Evolutionary conservation across 2,329 filamentous ascomycete species (phyloP).

Genomic region (Aspergillus neotritici): DNA sequence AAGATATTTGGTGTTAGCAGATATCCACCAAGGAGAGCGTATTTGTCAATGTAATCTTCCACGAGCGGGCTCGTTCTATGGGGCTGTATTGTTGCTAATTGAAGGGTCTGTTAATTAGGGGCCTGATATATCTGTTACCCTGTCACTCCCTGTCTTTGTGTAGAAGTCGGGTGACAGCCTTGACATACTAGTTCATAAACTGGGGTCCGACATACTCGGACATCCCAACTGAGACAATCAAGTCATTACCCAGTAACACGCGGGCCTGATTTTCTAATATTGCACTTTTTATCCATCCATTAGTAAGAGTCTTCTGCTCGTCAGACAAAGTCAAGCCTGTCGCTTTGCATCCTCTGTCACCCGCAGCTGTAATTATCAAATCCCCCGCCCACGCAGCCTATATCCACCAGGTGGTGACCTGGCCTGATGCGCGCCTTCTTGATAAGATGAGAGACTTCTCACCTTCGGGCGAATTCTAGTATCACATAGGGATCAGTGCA

Average conservation of each 20-base stretch:
- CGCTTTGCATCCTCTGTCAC: constrained; percentile 60
- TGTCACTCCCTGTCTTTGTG: constrained; percentile 60
- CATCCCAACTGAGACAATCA: constrained; percentile 72
- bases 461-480: constrained; percentile 54
- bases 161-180: constrained; percentile 56
- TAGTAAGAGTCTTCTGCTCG: constrained; percentile 64
- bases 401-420: constrained; percentile 66
- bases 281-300: constrained; percentile 57
- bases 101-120: no score
- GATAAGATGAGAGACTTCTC: constrained; percentile 62
- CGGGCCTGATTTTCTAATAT: constrained; percentile 57
- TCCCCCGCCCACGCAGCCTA: constrained; percentile 73
- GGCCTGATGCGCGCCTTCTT: constrained; percentile 58
- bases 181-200: constrained; percentile 63
- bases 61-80: constrained; percentile 61
- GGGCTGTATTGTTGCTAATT: constrained; percentile 21
- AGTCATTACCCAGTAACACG: constrained; percentile 63
- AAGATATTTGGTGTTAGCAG: constrained; percentile 56
- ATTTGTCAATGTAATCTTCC: constrained; percentile 69
- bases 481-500: constrained; percentile 38
- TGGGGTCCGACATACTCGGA: constrained; percentile 66
- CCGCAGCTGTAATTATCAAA: constrained; percentile 65
- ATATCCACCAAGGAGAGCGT: constrained; percentile 75
- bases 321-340: constrained; percentile 63
- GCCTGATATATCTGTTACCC: constrained; percentile 59